Evolutionary conservation across 257 asterid genomes (phyloP), one percentile per base, ranked within the genome.

Genomic region (Nyctanthes arbortristis): DNA sequence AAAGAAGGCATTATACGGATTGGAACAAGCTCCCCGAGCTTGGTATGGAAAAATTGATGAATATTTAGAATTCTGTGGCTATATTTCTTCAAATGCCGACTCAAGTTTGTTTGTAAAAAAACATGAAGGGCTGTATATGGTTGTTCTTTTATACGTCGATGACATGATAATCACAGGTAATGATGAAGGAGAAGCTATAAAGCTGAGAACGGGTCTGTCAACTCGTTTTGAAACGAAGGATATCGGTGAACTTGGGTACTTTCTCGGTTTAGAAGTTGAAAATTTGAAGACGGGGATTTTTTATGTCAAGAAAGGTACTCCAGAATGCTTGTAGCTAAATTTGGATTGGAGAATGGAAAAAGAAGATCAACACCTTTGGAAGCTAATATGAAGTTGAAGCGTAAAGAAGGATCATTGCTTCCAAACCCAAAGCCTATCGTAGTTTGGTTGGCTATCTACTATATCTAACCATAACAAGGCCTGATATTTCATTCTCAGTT

Each of bases 131-230:
- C 6, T 65, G 54, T 73, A 76, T 22, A 5, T 76, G 3, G 1
- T 70, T 2, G 60, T 31, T 12, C 47, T 69, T 1, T 29, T 76
- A 1, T 70, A 69, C 8, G 72, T 74, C 16, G 74, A 78, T 55
- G 72, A 79, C 7, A 76, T 71, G 77, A 76, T 76, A 1, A 52
- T 76, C 27, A 77, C 18, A 0, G 58, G 60, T 18, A 70, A 69
- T 40, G 29, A 75, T 65, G 76, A 64, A 8, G 3, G 33, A 0
- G 68, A 63, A 58, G 72, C 70, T 11, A 62, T 57, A 0, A 64
- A 59, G 10, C 25, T 75, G 2, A 13, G 30, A 32, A 39, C 16
- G 0, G 64, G 70, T 16, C 57, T 75, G 4, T 68, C n/a, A 0
- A 55, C 34, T 14, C 14, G 31, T 2, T 67, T 75, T 63, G 78